Evolutionary conservation across 305 asterid genomes (phyloP).

Genomic region (Rubia tinctorum): DNA sequence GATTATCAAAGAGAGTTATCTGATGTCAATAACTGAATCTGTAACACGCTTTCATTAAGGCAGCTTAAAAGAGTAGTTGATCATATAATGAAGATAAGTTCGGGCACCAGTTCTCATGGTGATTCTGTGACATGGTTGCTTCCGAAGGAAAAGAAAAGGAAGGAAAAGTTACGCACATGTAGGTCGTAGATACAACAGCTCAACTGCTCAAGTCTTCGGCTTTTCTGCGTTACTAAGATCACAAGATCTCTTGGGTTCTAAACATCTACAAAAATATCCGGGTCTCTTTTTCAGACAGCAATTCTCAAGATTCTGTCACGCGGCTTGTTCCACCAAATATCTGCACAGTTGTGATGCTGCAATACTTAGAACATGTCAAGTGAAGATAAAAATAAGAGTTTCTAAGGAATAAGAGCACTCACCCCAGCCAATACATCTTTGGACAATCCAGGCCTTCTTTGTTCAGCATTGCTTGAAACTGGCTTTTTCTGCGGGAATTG

Average conservation of each 20-base stretch:
- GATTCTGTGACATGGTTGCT: too few species aligned
- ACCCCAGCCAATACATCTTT: constrained; percentile 67
- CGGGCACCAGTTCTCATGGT: too few species aligned
- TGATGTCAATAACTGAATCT: too few species aligned
- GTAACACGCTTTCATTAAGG: too few species aligned
- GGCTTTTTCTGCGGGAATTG: constrained; percentile 67
- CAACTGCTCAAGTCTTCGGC: background rate
- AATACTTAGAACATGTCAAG: background rate
- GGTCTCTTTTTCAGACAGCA: background rate
- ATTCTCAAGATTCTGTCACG: background rate
- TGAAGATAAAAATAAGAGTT: background rate
- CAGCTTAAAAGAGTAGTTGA: too few species aligned
- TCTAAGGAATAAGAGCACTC: constrained; percentile 24
- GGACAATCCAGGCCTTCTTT: constrained; percentile 48
- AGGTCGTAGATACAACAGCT: background rate
- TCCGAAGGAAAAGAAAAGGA: too few species aligned
- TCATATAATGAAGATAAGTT: too few species aligned
- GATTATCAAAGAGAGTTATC: too few species aligned
- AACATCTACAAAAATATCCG: constrained; percentile 1
- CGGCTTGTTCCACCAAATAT: constrained; percentile 10
- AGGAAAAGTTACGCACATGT: background rate
- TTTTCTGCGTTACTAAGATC: background rate
- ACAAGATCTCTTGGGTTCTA: background rate
- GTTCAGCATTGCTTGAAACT: constrained; percentile 36
- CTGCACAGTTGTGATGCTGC: constrained; percentile 12